A percentile compares a stretch with the other conserved stretches of the same genome.
phyloP scores from a whole-genome alignment of 345 rosid species.

The Eucalyptus dawsonii region DNA sequence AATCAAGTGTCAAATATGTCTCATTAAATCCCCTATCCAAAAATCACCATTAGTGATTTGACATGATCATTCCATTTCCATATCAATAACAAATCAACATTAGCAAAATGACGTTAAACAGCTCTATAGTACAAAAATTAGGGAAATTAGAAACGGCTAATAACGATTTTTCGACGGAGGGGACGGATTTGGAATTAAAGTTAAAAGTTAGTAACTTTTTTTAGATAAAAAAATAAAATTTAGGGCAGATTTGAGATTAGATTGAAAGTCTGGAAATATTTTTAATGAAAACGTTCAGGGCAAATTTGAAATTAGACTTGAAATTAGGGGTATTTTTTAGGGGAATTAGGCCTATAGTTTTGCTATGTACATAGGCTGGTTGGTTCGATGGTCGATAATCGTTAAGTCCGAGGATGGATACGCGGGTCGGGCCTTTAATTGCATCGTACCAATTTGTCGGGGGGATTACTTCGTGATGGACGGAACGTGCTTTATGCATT shows the following conservation, averaged over 20 bases:
- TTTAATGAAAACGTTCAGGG: not conserved
- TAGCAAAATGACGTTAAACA: not conserved
- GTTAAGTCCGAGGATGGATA: not conserved
- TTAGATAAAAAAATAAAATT: fast-evolving
- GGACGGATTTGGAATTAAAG: fast-evolving
- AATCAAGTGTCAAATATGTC: fast-evolving
- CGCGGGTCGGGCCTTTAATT: not conserved
- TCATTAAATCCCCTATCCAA: not conserved
- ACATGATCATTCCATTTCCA: fast-evolving
- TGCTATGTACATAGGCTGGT: not conserved
- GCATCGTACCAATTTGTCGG: not conserved
- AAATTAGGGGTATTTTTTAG: not conserved
- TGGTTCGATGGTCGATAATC: not conserved
- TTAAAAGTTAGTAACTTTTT: not conserved
- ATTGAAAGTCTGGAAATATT: not conserved
- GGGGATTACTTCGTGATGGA: not conserved
- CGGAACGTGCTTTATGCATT: not conserved
- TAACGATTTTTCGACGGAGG: fast-evolving
- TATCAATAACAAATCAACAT: not conserved
- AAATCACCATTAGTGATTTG: not conserved
- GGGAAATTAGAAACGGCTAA: not conserved
- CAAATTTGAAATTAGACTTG: not conserved
- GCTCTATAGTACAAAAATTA: not conserved
- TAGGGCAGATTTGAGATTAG: not conserved
- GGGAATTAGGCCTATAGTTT: not conserved